Conservation (phyloP, 805 yeast species). For the Ogataea ganodermae region DNA sequence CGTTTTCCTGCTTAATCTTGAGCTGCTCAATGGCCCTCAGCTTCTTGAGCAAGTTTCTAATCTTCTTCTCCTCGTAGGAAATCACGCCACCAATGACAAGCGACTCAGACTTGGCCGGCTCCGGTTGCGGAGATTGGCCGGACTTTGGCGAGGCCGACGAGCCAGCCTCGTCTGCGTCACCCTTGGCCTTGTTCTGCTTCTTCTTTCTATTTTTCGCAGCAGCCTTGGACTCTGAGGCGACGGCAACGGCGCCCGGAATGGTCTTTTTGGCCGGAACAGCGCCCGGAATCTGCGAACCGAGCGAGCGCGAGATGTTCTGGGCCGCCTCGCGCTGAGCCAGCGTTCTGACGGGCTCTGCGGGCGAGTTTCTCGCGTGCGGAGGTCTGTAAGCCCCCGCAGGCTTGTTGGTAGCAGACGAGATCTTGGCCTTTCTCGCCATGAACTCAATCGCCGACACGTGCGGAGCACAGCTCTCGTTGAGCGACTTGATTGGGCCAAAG, state of each 20-base stretch:
- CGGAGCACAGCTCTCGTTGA: slow-evolving; percentile 61
- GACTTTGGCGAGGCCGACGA: slow-evolving; percentile 9
- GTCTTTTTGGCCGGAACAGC: slow-evolving; percentile 35
- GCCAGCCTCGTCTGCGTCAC: slow-evolving; percentile 30
- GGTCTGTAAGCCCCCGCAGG: slow-evolving; percentile 94
- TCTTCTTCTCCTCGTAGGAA: slow-evolving; percentile 87
- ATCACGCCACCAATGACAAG: slow-evolving; percentile 61
- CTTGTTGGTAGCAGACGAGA: slow-evolving; percentile 40
- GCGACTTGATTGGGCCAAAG: slow-evolving; percentile 57
- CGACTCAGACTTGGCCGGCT: slow-evolving; percentile 31
- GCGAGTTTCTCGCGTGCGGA: slow-evolving; percentile 73
- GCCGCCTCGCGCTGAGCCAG: slow-evolving; percentile 58
- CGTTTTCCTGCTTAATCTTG: slow-evolving; percentile 79
- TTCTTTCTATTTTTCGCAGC: slow-evolving; percentile 76
- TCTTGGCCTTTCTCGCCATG: slow-evolving; percentile 42
- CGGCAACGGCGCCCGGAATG: slow-evolving; percentile 57
- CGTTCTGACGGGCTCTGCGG: slow-evolving; percentile 46
- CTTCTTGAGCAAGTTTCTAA: slow-evolving; percentile 87
- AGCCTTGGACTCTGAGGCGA: slow-evolving; percentile 52
- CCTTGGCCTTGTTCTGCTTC: slow-evolving; percentile 61
- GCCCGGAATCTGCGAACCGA: slow-evolving; percentile 29
- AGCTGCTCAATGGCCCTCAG: slow-evolving; percentile 92
- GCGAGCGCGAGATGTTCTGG: slow-evolving; percentile 25
- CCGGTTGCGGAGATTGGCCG: slow-evolving; percentile 16
- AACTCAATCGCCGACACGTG: slow-evolving; percentile 71